Evolutionary conservation across 2,329 filamentous ascomycete genomes (phyloP).

Genomic region (Alternaria sp.): DNA sequence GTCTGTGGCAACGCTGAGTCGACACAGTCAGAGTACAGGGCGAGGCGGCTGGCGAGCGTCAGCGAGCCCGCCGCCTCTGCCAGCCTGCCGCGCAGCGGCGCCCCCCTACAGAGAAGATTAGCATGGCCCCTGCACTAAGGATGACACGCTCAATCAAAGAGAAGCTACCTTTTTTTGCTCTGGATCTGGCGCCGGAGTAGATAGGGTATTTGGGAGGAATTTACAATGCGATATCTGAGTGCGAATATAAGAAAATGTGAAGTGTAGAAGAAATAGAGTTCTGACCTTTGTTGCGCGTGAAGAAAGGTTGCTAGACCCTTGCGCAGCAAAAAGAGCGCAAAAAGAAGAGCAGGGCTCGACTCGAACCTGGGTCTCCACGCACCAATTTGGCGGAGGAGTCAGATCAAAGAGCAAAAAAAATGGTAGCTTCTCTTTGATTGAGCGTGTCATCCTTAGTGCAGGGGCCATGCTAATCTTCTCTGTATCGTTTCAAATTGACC

Average conservation of each 20-base stretch:
- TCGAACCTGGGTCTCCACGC: neutral
- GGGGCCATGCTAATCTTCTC: conserved; percentile 59
- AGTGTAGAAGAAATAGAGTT: neutral
- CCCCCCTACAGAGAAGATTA: conserved; percentile 24
- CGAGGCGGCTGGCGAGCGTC: neutral
- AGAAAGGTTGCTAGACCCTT: neutral
- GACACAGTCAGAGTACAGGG: neutral
- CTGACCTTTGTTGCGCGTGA: neutral
- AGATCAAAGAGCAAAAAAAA: conserved; percentile 33
- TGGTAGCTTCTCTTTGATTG: conserved; percentile 47
- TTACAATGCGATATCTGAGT: neutral
- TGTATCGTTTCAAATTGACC: conserved; percentile 45
- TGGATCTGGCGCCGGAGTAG: neutral
- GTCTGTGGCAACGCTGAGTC: neutral
- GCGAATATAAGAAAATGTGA: neutral
- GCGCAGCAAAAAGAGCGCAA: neutral
- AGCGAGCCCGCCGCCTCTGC: neutral
- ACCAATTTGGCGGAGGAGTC: neutral
- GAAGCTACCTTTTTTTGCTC: conserved; percentile 44
- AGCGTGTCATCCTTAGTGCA: conserved; percentile 88
- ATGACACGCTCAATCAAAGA: conserved; percentile 68
- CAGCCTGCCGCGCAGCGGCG: neutral
- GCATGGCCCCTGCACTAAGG: conserved; percentile 77
- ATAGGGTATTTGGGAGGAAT: neutral
- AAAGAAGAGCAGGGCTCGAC: neutral